Percentiles rank a stretch among this genome's conserved stretches.
These are phyloP conservation scores for Aspergillus novoparasiticus DNA, from an alignment of 2,329 filamentous ascomycete species.

Conservation along the genomic window DNA sequence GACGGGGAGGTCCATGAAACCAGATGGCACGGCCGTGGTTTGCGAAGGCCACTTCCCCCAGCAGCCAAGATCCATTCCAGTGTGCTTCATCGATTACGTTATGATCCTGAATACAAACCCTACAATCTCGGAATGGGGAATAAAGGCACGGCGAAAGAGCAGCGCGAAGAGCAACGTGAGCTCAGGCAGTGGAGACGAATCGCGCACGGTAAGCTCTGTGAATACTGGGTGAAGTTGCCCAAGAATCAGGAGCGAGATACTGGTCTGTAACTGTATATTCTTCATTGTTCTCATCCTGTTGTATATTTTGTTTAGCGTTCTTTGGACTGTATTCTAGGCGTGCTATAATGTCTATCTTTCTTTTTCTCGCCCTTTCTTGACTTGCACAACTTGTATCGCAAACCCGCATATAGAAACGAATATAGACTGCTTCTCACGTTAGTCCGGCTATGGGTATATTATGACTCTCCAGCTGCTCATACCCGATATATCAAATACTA, in stretches of 20 bases:
- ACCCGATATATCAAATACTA: too few species aligned
- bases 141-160: background rate
- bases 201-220: slow-evolving; percentile 1
- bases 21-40: slow-evolving; percentile 20
- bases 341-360: background rate
- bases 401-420: too few species aligned
- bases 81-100: slow-evolving; percentile 15
- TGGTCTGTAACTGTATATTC: background rate
- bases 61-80: slow-evolving; percentile 20
- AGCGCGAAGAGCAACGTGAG: slow-evolving; percentile 7
- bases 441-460: too few species aligned
- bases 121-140: slow-evolving; percentile 25
- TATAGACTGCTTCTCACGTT: too few species aligned
- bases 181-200: slow-evolving; percentile 14
- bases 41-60: slow-evolving; percentile 16
- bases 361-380: too few species aligned
- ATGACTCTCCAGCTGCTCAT: too few species aligned
- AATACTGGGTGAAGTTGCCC: slow-evolving; percentile 3
- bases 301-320: background rate
- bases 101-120: slow-evolving; percentile 19
- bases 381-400: too few species aligned
- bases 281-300: background rate
- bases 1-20: slow-evolving; percentile 17
- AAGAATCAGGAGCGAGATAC: background rate
- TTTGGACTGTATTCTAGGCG: background rate